These are phyloP conservation scores for Canariomyces notabilis DNA, from an alignment of 2,329 filamentous ascomycete genomes.

Conservation along the genomic window DNA sequence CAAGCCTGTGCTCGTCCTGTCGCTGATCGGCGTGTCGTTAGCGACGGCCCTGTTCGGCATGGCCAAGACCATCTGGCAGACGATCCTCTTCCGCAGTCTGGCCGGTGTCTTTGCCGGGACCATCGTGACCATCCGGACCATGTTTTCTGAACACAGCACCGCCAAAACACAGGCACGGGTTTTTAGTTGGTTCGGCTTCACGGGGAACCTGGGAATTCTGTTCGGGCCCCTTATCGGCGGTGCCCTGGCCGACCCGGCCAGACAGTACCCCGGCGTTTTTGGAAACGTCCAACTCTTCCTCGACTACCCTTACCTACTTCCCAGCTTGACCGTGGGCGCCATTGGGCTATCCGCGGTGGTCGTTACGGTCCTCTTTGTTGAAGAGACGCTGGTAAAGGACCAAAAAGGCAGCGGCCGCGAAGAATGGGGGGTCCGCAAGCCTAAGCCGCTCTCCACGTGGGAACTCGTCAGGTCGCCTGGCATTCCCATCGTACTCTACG, in stretches of 20 bases:
- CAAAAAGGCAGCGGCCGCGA: slow-evolving; percentile 8
- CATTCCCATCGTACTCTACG: slow-evolving; percentile 59
- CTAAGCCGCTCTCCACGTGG: slow-evolving; percentile 38
- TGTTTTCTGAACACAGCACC: slow-evolving; percentile 70
- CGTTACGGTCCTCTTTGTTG: slow-evolving; percentile 50
- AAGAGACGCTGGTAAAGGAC: slow-evolving; percentile 51
- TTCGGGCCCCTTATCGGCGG: slow-evolving; percentile 68
- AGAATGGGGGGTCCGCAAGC: slow-evolving; percentile 18
- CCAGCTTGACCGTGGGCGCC: slow-evolving; percentile 52
- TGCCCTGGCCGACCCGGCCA: slow-evolving; percentile 60
- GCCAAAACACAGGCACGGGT: slow-evolving; percentile 64
- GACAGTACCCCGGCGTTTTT: slow-evolving; percentile 58
- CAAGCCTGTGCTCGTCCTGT: slow-evolving; percentile 66
- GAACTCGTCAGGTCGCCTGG: slow-evolving; percentile 58
- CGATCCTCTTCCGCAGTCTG: slow-evolving; percentile 66
- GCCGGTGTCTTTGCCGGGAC: slow-evolving; percentile 71
- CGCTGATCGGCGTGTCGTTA: slow-evolving; percentile 57
- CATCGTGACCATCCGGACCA: slow-evolving; percentile 68
- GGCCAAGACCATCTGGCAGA: slow-evolving; percentile 62
- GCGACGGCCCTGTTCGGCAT: slow-evolving; percentile 64
- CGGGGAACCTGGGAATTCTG: slow-evolving; percentile 68
- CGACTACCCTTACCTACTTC: slow-evolving; percentile 60
- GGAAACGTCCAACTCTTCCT: slow-evolving; percentile 52
- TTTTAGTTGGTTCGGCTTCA: slow-evolving; percentile 74
- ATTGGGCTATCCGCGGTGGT: slow-evolving; percentile 51